These are phyloP conservation scores for Mycocentrospora acerina DNA, from an alignment of 2,329 filamentous ascomycete species.

Conservation along the genomic window DNA sequence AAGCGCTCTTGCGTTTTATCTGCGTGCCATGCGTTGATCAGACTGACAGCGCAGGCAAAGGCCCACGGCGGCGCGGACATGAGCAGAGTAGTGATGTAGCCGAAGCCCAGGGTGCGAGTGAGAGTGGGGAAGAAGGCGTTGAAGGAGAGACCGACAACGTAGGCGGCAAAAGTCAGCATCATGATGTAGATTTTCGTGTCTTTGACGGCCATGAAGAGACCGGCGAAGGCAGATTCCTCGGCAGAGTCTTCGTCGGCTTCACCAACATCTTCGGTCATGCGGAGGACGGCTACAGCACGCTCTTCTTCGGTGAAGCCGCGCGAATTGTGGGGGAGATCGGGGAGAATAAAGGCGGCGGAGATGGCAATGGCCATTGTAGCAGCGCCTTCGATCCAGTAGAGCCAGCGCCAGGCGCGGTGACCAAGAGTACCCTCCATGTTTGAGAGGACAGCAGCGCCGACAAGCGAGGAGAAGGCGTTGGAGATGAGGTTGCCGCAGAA, in stretches of 20 bases:
- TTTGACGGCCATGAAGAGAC: conserved; percentile 60
- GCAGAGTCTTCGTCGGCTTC: conserved; percentile 45
- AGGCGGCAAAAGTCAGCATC: conserved; percentile 63
- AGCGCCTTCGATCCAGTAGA: conserved; percentile 45
- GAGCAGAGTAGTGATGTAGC: conserved; percentile 40
- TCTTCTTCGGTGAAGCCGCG: conserved; percentile 52
- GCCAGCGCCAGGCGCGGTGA: conserved; percentile 44
- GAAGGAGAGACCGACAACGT: conserved; percentile 55
- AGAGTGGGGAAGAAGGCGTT: conserved; percentile 44
- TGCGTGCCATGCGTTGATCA: conserved; percentile 55
- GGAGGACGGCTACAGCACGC: conserved; percentile 41
- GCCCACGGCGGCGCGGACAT: conserved; percentile 53
- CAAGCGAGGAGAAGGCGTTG: conserved; percentile 48
- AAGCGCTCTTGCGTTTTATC: conserved; percentile 53
- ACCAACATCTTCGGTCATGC: conserved; percentile 53
- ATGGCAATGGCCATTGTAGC: conserved; percentile 38
- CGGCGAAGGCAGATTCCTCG: conserved; percentile 55
- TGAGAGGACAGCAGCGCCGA: conserved; percentile 44
- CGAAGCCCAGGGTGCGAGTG: conserved; percentile 42
- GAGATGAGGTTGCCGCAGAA: conserved; percentile 48
- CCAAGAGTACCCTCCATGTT: conserved; percentile 39
- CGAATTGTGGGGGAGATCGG: conserved; percentile 43
- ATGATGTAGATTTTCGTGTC: conserved; percentile 65
- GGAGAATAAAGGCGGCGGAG: conserved; percentile 32
- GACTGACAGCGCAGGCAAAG: conserved; percentile 49